phyloP scores from a whole-genome alignment of 2,329 filamentous ascomycete genomes.

The Cercospora zeae-maydis region DNA sequence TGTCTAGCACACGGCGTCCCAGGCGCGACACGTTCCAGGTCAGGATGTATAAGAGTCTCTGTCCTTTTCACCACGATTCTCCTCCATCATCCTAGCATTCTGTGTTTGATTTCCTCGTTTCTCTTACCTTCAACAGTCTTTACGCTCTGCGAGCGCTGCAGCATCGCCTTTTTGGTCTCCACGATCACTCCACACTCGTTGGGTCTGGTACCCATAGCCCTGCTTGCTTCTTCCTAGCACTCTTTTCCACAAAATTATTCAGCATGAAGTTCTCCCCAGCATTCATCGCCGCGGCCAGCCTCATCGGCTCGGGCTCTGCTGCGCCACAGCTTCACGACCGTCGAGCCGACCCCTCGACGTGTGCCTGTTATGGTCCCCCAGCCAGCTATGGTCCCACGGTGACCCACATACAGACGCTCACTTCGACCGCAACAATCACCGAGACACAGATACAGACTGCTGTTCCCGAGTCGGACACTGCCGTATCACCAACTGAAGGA shows the following conservation, averaged over 20 bases:
- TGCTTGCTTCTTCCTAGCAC: slow-evolving; percentile 11
- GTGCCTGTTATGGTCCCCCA: slow-evolving; percentile 16
- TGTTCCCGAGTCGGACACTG: slow-evolving; percentile 13
- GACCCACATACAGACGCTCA: slow-evolving; percentile 24
- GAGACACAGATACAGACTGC: slow-evolving; percentile 11
- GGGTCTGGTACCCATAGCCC: slow-evolving; percentile 11
- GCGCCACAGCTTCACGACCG: slow-evolving; percentile 47
- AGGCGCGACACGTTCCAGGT: not conserved
- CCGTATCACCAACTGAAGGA: slow-evolving; percentile 18
- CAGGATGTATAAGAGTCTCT: slow-evolving; percentile 16
- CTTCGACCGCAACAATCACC: slow-evolving; percentile 18
- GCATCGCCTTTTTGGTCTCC: slow-evolving; percentile 26
- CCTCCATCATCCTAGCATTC: slow-evolving; percentile 5
- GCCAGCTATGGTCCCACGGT: slow-evolving; percentile 13
- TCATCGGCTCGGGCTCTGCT: slow-evolving; percentile 47
- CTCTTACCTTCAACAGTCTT: slow-evolving; percentile 20
- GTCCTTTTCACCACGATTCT: not conserved
- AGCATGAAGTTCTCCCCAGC: slow-evolving; percentile 39
- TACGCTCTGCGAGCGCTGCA: slow-evolving; percentile 35
- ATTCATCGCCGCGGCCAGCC: slow-evolving; percentile 44
- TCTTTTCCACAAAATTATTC: slow-evolving; percentile 14
- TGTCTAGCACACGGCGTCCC: not conserved
- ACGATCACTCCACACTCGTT: slow-evolving; percentile 26
- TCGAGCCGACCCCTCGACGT: slow-evolving; percentile 38
- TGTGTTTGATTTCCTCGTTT: not conserved